phyloP scores from a whole-genome alignment of 2,329 filamentous ascomycete species.

The Arthrobotrys pseudoclavata region DNA sequence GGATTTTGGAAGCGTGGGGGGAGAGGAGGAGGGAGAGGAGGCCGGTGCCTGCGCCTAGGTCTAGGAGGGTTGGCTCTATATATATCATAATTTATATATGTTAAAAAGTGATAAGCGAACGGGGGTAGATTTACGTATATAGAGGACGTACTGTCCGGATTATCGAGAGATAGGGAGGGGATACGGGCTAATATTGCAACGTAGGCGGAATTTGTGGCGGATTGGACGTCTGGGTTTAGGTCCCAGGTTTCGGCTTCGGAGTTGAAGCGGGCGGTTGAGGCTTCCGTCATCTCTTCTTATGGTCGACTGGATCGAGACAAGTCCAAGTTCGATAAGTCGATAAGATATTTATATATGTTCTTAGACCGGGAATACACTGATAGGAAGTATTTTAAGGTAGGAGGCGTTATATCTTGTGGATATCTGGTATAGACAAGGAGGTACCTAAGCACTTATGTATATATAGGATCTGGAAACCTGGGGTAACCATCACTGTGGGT shows the following conservation, averaged over 20 bases:
- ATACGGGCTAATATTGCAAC: slow-evolving; percentile 67
- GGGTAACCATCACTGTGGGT: background rate
- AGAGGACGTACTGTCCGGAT: slow-evolving; percentile 37
- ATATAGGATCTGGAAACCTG: background rate
- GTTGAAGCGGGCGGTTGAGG: slow-evolving; percentile 70
- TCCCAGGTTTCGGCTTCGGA: slow-evolving; percentile 72
- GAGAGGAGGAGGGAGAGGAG: slow-evolving; percentile 70
- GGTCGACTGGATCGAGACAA: no score
- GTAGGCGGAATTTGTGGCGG: slow-evolving; percentile 68
- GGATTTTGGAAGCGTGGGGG: slow-evolving; percentile 68
- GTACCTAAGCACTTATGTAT: background rate
- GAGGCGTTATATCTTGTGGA: no score
- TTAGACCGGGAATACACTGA: no score
- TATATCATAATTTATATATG: background rate
- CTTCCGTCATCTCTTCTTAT: slow-evolving; percentile 47
- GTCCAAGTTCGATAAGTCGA: no score
- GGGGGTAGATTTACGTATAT: background rate
- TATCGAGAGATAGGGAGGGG: slow-evolving; percentile 37
- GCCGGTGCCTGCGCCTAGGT: slow-evolving; percentile 73
- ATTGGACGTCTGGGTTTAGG: slow-evolving; percentile 70
- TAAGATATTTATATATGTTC: background rate
- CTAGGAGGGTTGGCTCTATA: slow-evolving; percentile 68
- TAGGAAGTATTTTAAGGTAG: no score
- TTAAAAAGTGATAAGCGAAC: background rate
- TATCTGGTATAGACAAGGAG: no score